These are phyloP conservation scores for Mortierella antarctica DNA, from an alignment of 192 early-diverging fungal species.

Conservation along the genomic window DNA sequence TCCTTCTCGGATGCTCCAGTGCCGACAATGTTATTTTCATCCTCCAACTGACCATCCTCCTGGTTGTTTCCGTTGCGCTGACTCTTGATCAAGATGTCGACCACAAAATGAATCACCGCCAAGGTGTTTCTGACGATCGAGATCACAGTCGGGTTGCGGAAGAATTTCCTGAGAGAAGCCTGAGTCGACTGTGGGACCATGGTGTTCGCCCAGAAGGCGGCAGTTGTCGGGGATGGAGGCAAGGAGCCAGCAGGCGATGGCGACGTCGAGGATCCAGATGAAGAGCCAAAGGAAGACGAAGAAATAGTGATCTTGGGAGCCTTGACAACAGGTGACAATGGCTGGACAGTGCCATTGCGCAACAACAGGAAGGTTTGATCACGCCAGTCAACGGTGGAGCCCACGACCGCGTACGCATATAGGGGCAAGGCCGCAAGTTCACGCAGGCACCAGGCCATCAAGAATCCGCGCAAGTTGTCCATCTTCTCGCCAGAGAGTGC, in stretches of 20 bases:
- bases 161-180: slow-evolving; percentile 35
- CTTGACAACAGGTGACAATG: slow-evolving; percentile 10
- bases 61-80: slow-evolving; percentile 55
- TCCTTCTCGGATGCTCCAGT: slow-evolving; percentile 9
- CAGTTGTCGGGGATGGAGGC: slow-evolving; percentile 22
- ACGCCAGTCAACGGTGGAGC: slow-evolving; percentile 90
- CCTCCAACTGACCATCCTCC: slow-evolving; percentile 15
- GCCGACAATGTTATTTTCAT: not conserved
- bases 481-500: slow-evolving; percentile 44
- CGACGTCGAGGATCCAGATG: slow-evolving; percentile 8
- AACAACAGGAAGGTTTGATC: slow-evolving; percentile 74
- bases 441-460: slow-evolving; percentile 83
- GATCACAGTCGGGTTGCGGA: slow-evolving; percentile 48
- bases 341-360: slow-evolving; percentile 72
- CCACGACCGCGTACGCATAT: slow-evolving; percentile 82
- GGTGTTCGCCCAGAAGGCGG: slow-evolving; percentile 49
- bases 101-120: slow-evolving; percentile 51
- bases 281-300: slow-evolving; percentile 1
- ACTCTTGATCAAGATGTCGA: slow-evolving; percentile 57
- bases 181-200: slow-evolving; percentile 50
- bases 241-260: slow-evolving; percentile 1
- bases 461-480: slow-evolving; percentile 60
- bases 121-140: slow-evolving; percentile 49
- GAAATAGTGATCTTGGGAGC: slow-evolving; percentile 12
- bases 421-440: slow-evolving; percentile 88